A percentile compares a stretch with the other conserved stretches of the same genome.
Evolutionary conservation across 768 basidiomycete genomes (phyloP).

Genomic region (Tephrocybe rancida): DNA sequence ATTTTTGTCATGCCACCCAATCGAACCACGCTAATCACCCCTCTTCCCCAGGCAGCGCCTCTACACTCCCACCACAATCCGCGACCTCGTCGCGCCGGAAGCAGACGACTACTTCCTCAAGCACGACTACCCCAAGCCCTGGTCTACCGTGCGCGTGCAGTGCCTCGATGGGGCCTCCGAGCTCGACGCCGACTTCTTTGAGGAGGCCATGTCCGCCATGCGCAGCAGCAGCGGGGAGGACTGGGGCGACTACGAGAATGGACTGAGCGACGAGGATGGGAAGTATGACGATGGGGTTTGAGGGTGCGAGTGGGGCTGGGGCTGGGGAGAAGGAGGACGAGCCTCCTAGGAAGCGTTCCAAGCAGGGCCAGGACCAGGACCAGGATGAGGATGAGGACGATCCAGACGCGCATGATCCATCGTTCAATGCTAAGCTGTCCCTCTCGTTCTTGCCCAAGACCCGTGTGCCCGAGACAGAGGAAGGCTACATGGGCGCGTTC

Average conservation of each 20-base stretch:
- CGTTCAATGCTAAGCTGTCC: background rate
- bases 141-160: background rate
- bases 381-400: background rate
- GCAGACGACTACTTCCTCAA: constrained; percentile 21
- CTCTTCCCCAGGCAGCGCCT: constrained; percentile 14
- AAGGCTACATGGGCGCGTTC: background rate
- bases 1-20: background rate
- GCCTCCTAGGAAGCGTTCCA: too few relatives aligned
- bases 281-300: background rate
- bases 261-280: background rate
- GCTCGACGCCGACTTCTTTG: too few relatives aligned
- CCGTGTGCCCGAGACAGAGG: background rate
- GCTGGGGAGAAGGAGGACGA: too few relatives aligned
- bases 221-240: background rate
- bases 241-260: background rate
- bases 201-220: background rate
- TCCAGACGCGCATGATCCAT: background rate
- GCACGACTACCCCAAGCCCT: constrained; percentile 17
- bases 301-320: too few relatives aligned
- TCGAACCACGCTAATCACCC: background rate
- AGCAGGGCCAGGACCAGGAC: too few relatives aligned
- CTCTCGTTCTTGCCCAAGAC: background rate
- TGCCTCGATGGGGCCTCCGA: background rate
- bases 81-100: constrained; percentile 23
- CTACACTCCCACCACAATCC: constrained; percentile 21